Evolutionary conservation across 176 grass and related monocot genomes (phyloP), one percentile per base, ranked within the genome.

Genomic region (Alopecurus myosuroides): DNA sequence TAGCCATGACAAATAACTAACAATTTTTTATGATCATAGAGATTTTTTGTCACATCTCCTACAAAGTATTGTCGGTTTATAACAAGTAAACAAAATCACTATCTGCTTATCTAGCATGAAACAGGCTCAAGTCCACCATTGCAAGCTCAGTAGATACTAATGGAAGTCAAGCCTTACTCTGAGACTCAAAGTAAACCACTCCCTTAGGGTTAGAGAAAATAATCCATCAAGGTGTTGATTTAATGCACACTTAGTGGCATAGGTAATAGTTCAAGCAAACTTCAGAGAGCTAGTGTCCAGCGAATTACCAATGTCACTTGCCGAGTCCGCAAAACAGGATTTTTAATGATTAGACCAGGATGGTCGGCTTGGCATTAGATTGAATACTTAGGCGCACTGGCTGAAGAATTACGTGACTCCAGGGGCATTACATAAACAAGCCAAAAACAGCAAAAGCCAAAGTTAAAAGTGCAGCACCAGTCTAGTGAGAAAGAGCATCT

Each of bases 11-110:
- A 34, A 88, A 79, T 70, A 41, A 64, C 55, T 58, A 36, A 77
- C 28, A 76, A 48, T 26, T 80, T 69, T 29, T n/a, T 9, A 79
- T 44, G 34, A 65, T 46, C 37, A 83, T 25, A 53, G 61, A 69
- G 53, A 34, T 74, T 63, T 79, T 73, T 53, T 9, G 29, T 80
- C 81, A 64, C 66, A 36, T 55, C 82, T 74, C 14, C 44, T 60
- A 82, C 44, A 55, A 79, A 44, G 53, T 64, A 77, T 63, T 26
- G 46, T 52, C 37, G 5, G 37, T 50, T 48, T 80, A 66, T 34
- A 58, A 55, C 67, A 63, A 18, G 30, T 30, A 50, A 56, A 84
- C 7, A 73, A 55, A 57, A 71, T 64, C 66, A 73, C 6, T 77
- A 39, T 65, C 46, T 17, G 18, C 46, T 49, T 49, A 4, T 49